Evolutionary conservation across 2,329 filamentous ascomycete genomes (phyloP).

Genomic region (Verticillium alfalfae): DNA sequence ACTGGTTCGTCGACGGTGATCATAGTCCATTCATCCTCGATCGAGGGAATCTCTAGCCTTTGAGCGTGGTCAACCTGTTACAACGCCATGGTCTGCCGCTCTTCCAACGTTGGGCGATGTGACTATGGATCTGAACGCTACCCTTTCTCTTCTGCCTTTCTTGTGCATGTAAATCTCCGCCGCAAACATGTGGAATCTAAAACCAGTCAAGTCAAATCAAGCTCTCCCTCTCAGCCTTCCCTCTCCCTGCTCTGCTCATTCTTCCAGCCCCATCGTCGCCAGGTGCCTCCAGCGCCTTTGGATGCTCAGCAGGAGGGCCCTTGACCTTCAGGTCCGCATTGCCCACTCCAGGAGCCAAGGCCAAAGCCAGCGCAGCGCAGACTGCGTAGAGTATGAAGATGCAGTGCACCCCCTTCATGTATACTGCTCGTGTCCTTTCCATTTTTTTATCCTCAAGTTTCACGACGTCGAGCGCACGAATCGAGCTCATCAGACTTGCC

Average conservation of each 20-base stretch:
- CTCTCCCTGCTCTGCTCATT: background rate
- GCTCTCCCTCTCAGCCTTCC: background rate
- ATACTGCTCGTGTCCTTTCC: conserved; percentile 15
- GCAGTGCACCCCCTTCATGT: conserved; percentile 21
- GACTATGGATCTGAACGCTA: too few relatives aligned
- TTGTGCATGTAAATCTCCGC: too few relatives aligned
- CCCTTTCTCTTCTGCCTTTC: too few relatives aligned
- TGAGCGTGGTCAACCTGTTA: too few relatives aligned
- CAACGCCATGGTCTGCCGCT: too few relatives aligned
- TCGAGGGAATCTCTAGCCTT: too few relatives aligned
- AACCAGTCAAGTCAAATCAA: background rate
- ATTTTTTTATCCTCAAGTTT: conserved; percentile 11
- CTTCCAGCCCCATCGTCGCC: background rate
- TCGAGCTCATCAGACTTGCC: conserved; percentile 17
- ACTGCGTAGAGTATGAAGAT: conserved; percentile 18
- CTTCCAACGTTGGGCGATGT: too few relatives aligned
- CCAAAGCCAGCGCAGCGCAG: conserved; percentile 10
- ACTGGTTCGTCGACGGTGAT: too few relatives aligned
- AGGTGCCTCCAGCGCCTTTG: background rate
- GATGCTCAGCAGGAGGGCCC: background rate
- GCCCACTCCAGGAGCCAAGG: conserved; percentile 13
- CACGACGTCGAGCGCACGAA: conserved; percentile 13
- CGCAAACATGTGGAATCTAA: too few relatives aligned
- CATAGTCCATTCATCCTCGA: too few relatives aligned
- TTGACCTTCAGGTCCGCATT: conserved; percentile 15